These are phyloP conservation scores for Sclerotiophoma versabilis DNA, from an alignment of 2,329 filamentous ascomycete genomes.

Conservation along the genomic window DNA sequence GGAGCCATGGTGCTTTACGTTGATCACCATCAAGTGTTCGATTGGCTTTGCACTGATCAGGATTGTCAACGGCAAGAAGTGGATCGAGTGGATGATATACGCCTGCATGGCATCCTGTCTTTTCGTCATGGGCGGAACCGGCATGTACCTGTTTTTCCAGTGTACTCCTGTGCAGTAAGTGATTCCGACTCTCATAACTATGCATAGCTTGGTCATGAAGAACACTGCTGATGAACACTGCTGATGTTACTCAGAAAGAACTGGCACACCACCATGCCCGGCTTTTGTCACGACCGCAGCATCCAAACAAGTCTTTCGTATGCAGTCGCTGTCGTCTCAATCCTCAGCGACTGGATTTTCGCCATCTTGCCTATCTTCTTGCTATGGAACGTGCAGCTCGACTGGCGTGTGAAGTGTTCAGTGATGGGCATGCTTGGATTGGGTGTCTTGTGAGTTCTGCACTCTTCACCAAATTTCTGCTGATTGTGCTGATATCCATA, in stretches of 20 bases:
- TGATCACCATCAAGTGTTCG: conserved; percentile 22
- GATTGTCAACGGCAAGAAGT: conserved; percentile 20
- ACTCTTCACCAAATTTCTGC: no score
- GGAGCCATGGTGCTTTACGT: conserved; percentile 20
- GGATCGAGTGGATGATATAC: conserved; percentile 21
- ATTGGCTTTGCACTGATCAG: conserved; percentile 22
- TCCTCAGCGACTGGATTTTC: conserved; percentile 30
- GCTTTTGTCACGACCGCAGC: conserved; percentile 11
- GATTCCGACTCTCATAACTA: not conserved
- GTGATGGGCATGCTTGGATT: conserved; percentile 43
- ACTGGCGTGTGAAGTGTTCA: conserved; percentile 57
- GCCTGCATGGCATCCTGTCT: conserved; percentile 13
- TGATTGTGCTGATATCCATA: not conserved
- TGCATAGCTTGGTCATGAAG: not conserved
- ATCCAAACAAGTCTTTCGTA: conserved; percentile 17
- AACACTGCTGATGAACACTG: not conserved
- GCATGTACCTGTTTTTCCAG: conserved; percentile 23
- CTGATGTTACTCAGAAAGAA: conserved; percentile 15
- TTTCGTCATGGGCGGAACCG: conserved; percentile 18
- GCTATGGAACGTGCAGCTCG: conserved; percentile 62
- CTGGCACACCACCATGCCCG: conserved; percentile 14
- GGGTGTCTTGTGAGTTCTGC: conserved; percentile 11
- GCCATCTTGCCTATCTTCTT: conserved; percentile 51
- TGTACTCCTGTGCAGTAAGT: conserved; percentile 20
- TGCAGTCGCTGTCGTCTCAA: conserved; percentile 17